These are phyloP conservation scores for Candolleomyces efflorescens DNA, from an alignment of 768 basidiomycete genomes.

Conservation along the genomic window DNA sequence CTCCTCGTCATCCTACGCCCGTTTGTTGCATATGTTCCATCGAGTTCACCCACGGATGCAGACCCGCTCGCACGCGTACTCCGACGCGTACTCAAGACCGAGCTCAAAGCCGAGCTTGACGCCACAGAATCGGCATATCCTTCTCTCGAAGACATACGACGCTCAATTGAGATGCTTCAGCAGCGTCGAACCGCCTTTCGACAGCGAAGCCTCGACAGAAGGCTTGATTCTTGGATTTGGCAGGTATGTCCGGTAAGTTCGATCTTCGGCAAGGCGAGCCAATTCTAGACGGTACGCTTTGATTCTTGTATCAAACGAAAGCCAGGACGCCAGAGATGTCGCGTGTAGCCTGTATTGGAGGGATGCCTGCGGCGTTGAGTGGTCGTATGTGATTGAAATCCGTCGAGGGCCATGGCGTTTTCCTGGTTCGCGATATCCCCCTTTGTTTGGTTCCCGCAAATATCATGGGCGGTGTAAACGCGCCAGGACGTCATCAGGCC, in stretches of 20 bases:
- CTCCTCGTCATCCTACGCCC: slow-evolving; percentile 13
- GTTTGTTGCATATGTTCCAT: neutral
- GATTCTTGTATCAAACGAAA: slow-evolving; percentile 49
- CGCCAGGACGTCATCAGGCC: neutral
- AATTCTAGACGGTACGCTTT: slow-evolving; percentile 59
- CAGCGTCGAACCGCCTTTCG: neutral
- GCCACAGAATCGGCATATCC: neutral
- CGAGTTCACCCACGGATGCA: neutral
- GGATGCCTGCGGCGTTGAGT: slow-evolving; percentile 17
- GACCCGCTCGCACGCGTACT: neutral
- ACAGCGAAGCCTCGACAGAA: too few species aligned
- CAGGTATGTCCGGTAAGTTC: too few species aligned
- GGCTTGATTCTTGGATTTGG: too few species aligned
- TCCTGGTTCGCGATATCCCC: slow-evolving; percentile 15
- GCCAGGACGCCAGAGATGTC: slow-evolving; percentile 14
- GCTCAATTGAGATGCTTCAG: neutral
- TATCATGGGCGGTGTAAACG: neutral
- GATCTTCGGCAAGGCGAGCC: slow-evolving; percentile 4
- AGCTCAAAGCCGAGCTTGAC: neutral
- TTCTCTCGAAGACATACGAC: slow-evolving; percentile 5
- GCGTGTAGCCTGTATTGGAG: slow-evolving; percentile 11
- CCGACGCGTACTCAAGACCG: neutral
- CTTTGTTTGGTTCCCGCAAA: neutral
- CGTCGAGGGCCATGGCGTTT: slow-evolving; percentile 37
- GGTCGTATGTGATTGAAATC: slow-evolving; percentile 28